Percentiles rank a stretch among this genome's conserved stretches.
These are phyloP conservation scores for Inga oerstediana DNA, from an alignment of 306 rosid genomes.

Conservation along the genomic window DNA sequence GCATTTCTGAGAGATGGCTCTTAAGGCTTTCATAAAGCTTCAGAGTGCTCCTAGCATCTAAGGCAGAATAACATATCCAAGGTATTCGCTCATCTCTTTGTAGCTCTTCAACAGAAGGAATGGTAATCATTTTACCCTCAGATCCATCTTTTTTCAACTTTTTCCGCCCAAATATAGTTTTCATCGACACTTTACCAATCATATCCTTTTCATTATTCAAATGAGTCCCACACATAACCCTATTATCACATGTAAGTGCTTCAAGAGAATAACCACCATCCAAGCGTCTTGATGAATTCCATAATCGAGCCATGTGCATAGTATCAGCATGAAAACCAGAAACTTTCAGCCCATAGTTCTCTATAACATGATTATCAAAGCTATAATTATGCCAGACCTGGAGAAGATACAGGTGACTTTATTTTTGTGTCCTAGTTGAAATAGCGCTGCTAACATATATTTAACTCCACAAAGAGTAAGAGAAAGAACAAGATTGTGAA, in stretches of 20 bases:
- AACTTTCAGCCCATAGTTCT: constrained; percentile 86
- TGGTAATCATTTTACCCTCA: constrained; percentile 54
- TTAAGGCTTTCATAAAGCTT: constrained; percentile 50
- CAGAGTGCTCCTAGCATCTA: constrained; percentile 56
- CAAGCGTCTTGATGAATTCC: constrained; percentile 90
- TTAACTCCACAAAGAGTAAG: constrained; percentile 1
- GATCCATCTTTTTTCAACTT: constrained; percentile 53
- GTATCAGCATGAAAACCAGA: constrained; percentile 98
- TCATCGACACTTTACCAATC: constrained; percentile 53
- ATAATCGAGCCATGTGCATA: constrained; percentile 97
- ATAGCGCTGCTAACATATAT: constrained; percentile 2
- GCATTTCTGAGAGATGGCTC: constrained; percentile 45
- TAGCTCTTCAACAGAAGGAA: constrained; percentile 88
- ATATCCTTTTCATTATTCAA: constrained; percentile 39
- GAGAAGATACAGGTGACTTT: constrained; percentile 36
- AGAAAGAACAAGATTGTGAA: not conserved
- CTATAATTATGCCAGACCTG: constrained; percentile 99
- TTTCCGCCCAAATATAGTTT: constrained; percentile 52
- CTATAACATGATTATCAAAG: constrained; percentile 88
- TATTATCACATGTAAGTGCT: constrained; percentile 73
- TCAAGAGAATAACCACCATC: constrained; percentile 96
- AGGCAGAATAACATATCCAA: constrained; percentile 55
- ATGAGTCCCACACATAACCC: constrained; percentile 70
- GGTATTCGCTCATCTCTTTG: constrained; percentile 76
- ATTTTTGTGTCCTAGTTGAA: constrained; percentile 8